Evolutionary conservation across 2,329 filamentous ascomycete species (phyloP).

Genomic region (Colletotrichum sp.): DNA sequence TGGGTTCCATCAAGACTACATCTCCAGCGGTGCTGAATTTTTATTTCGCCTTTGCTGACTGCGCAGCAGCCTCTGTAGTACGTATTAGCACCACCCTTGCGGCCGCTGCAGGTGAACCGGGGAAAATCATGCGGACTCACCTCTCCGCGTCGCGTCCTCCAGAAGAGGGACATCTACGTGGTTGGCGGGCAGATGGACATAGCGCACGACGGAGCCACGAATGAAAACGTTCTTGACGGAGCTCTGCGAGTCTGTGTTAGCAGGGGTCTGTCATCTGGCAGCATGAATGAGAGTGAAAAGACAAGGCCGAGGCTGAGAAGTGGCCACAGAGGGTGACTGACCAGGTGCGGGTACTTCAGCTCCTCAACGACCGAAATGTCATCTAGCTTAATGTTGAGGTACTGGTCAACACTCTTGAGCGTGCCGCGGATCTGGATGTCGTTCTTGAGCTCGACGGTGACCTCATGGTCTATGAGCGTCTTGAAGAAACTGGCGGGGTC

Average conservation of each 20-base stretch:
- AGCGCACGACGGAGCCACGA: slow-evolving; percentile 88
- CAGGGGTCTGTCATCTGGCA: not conserved
- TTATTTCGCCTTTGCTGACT: slow-evolving; percentile 61
- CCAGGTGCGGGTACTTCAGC: slow-evolving; percentile 92
- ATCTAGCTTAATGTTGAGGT: slow-evolving; percentile 98
- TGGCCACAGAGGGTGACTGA: slow-evolving; percentile 41
- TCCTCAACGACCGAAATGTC: slow-evolving; percentile 93
- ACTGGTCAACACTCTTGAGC: slow-evolving; percentile 97
- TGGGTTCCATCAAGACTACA: not conserved
- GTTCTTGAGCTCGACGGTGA: slow-evolving; percentile 99
- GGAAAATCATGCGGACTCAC: slow-evolving; percentile 47
- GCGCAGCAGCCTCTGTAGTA: slow-evolving; percentile 59
- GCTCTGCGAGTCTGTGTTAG: slow-evolving; percentile 44
- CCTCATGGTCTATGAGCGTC: slow-evolving; percentile 94
- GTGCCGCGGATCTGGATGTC: slow-evolving; percentile 96
- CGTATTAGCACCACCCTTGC: slow-evolving; percentile 3
- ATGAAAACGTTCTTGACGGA: slow-evolving; percentile 97
- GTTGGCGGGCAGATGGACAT: slow-evolving; percentile 83
- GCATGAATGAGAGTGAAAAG: not conserved
- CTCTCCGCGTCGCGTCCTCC: slow-evolving; percentile 90
- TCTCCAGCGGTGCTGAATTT: not conserved
- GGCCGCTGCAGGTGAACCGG: not conserved
- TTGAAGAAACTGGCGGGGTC: slow-evolving; percentile 85
- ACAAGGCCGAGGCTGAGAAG: not conserved
- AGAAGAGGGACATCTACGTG: slow-evolving; percentile 86